Evolutionary conservation across 1,284 basidiomycete species (phyloP), one percentile per base, ranked within the genome.

Genomic region (Ganoderma leucocontextum): DNA sequence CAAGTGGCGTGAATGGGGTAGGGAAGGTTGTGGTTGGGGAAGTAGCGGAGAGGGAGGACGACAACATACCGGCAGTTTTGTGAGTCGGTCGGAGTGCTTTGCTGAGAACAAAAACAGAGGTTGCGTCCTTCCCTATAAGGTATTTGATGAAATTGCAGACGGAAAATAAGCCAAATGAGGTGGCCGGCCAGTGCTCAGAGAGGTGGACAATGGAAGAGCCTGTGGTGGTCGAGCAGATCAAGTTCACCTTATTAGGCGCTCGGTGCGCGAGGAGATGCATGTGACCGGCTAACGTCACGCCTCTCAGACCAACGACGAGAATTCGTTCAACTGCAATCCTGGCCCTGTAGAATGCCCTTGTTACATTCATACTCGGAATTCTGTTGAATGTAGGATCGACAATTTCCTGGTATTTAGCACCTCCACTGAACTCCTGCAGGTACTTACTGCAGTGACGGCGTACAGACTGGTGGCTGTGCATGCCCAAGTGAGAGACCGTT

Each of bases 401-500:
- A 29, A 29, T 29, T 29, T 2, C 29, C 29, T 29, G 29, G 29
- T 29, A 29, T 29, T 1, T 29, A 29, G 29, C 29, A 29, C 29
- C 29, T 29, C 2, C 29, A 29, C 29, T 29, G 29, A 2, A 29
- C 2, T 29, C 29, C 29, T 29, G 29, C 2, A n/a, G 1, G 29
- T 29, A 29, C 2, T 29, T 29, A 29, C 29, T 29, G 29, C 29
- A 29, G 29, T 29, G 1, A 29, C 29, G 2, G 29, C 29, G 29
- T 29, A 2, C 29, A 29, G 29, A 29, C 29, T 29, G 29, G 29
- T 29, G 29, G 29, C 29, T 29, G 29, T 29, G 29, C 29, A 29
- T 29, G 29, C 29, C 29, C 29, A 29, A 29, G 70, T 64, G 15
- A 59, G 33, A n/a, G n/a, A n/a, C n/a, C n/a, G n/a, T n/a, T n/a